A percentile compares a stretch with the other conserved stretches of the same genome.
These are phyloP conservation scores for Scenedesmus sp. DNA, from an alignment of 163 green algal genomes.

Conservation along the genomic window DNA sequence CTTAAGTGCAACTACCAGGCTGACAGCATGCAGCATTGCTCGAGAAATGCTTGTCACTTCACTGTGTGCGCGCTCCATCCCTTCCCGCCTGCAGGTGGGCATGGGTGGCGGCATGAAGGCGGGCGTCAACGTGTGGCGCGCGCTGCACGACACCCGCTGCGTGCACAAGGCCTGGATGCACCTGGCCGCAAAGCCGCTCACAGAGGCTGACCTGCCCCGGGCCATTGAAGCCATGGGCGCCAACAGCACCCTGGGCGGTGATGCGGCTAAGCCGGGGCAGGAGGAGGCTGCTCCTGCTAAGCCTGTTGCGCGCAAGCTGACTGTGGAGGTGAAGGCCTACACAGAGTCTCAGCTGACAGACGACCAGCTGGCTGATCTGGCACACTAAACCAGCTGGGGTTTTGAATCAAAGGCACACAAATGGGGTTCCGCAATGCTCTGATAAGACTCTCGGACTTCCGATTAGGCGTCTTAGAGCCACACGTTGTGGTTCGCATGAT, in stretches of 20 bases:
- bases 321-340: slow-evolving; percentile 31
- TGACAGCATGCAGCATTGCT: too few species aligned
- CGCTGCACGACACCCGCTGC: slow-evolving; percentile 56
- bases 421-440: too few species aligned
- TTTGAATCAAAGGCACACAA: background rate
- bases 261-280: background rate
- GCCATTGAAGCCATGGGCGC: slow-evolving; percentile 17
- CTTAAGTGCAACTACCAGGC: background rate
- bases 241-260: background rate
- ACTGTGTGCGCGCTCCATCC: background rate
- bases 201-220: slow-evolving; percentile 45
- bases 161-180: slow-evolving; percentile 53
- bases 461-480: too few species aligned
- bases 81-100: slow-evolving; percentile 55
- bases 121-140: slow-evolving; percentile 62
- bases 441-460: too few species aligned
- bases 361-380: slow-evolving; percentile 42
- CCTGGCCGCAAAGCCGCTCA: slow-evolving; percentile 35
- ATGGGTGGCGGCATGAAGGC: slow-evolving; percentile 72
- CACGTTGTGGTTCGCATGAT: too few species aligned
- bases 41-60: too few species aligned
- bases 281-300: background rate
- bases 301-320: slow-evolving; percentile 41
- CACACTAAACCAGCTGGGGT: slow-evolving; percentile 11
- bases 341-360: slow-evolving; percentile 15